Evolutionary conservation across 805 yeast genomes (phyloP), one percentile per base, ranked within the genome.

Genomic region (Suhomyces tanzawaensis): DNA sequence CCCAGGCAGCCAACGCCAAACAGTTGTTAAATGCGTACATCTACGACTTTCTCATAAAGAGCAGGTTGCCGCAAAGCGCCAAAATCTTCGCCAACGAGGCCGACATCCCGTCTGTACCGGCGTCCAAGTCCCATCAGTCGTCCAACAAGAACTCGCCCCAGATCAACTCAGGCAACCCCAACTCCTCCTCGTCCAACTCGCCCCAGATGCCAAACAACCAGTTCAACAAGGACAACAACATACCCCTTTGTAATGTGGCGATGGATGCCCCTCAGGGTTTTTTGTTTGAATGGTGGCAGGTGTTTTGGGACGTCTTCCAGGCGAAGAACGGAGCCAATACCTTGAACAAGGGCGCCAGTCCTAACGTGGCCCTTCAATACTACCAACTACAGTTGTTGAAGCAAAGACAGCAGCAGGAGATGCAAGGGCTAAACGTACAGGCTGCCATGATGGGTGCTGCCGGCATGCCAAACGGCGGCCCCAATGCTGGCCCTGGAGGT

Each of bases 231-330:
- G 70, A 66, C 6, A 57, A 64, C 39, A 75, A 71, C 34, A 55
- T 79, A 7, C 79, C 83, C 1, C 66, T 67, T 12, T 55, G 78
- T 24, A 63, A 67, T 16, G 71, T 81, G 53, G 67, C 79, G 8
- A 76, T 85, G 74, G 93, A 88, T 53, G 83, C 95, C 2, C 93
- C 95, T 0, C 86, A 82, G 50, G 93, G 96, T 5, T 89, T 87
- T 53, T 64, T 89, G 17, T 82, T 78, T 52, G 97, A 90, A 58
- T 89, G 97, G 97, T 89, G 96, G 96, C 88, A 81, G 67, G 80
- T 90, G 13, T 90, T 89, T 57, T 90, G 96, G 96, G 96, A 89
- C 57, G 81, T 88, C 19, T 86, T 83, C 61, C 85, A 85, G 53
- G 95, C 95, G 3, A 74, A 88, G 49, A 79, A 86, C 29, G 35